Percentiles rank a stretch among this genome's conserved stretches.
Evolutionary conservation across 1,139 yeast genomes (phyloP).

Genomic region (Hemisphaericaspora subhashii): DNA sequence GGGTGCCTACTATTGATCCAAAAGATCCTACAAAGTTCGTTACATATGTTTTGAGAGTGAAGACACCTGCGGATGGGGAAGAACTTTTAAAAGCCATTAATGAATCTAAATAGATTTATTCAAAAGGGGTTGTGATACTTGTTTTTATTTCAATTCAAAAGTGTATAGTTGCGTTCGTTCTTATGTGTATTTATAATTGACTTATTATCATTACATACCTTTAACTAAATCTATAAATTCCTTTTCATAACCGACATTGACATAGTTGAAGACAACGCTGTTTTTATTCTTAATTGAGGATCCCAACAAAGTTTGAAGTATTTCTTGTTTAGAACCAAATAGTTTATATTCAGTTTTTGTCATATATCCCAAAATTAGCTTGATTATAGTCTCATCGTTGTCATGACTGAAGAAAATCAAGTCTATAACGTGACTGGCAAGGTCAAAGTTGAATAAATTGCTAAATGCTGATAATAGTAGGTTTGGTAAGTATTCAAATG

Average conservation of each 20-base stretch:
- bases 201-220: too few species aligned
- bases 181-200: too few species aligned
- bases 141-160: too few species aligned
- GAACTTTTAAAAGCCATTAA: slow-evolving; percentile 58
- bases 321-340: slow-evolving; percentile 51
- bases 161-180: too few species aligned
- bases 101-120: slow-evolving; percentile 18
- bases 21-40: slow-evolving; percentile 37
- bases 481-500: slow-evolving; percentile 26
- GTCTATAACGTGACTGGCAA: slow-evolving; percentile 45
- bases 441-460: slow-evolving; percentile 25
- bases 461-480: slow-evolving; percentile 22
- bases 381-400: slow-evolving; percentile 31
- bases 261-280: slow-evolving; percentile 21
- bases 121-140: too few species aligned
- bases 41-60: slow-evolving; percentile 71
- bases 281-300: slow-evolving; percentile 3
- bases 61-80: slow-evolving; percentile 65
- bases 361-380: slow-evolving; percentile 51
- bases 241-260: slow-evolving; percentile 50
- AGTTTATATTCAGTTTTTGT: slow-evolving; percentile 50
- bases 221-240: slow-evolving; percentile 48
- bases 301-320: slow-evolving; percentile 35
- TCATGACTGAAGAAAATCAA: slow-evolving; percentile 58
- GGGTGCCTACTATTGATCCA: slow-evolving; percentile 55